Base-by-base conservation (phyloP, 2,329 filamentous ascomycete genomes). In the Colletotrichum shisoi region DNA sequence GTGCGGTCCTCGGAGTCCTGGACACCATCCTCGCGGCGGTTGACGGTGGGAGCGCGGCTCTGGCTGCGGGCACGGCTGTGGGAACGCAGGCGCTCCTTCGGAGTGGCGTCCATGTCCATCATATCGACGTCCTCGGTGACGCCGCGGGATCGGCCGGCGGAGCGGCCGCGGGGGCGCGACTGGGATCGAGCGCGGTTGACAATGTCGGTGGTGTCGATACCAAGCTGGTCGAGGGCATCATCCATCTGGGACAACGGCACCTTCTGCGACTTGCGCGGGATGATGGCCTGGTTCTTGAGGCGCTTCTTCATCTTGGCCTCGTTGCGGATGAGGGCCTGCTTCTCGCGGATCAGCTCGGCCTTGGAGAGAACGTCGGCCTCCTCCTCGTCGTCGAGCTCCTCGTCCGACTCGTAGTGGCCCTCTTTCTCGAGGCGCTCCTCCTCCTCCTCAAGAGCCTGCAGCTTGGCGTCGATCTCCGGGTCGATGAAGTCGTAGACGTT, bases 401-500 rank as follows among this genome's bases (percentile, higher is more conserved):
- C 86, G 70, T 94, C 91, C 3, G 91, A 93, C 51, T 97, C 92
- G 80, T 99, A 99, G 84, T 91, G 97, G 67, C 95, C 95, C 71
- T 97, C 92, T 8, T 88, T 90, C 79, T 97, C 91, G 15, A 98
- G 87, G 73, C 90, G 90, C 81, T 97, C 94, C 79, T 99, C 95
- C 76, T 99, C 96, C 70, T 94, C 94, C 79, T 99, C 95, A 40
- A 99, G 85, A 63, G 93, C 93, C 58, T 90, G 89, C 57, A 99
- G 87, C 83, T 97, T 98, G 72, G 89, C 86, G 75, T 97, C 95
- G 76, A 99, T 99, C 63, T 99, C 96, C 1, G 94, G 94, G 75
- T 98, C 95, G 75, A 99, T 89, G 79, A 92, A 99, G 80, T 99
- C 95, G 81, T 94, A 95, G 65, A 99, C 92, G 78, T 99, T 99